Evolutionary conservation across 1,139 yeast genomes (phyloP), one percentile per base, ranked within the genome.

Genomic region (Kazachstania sp.): DNA sequence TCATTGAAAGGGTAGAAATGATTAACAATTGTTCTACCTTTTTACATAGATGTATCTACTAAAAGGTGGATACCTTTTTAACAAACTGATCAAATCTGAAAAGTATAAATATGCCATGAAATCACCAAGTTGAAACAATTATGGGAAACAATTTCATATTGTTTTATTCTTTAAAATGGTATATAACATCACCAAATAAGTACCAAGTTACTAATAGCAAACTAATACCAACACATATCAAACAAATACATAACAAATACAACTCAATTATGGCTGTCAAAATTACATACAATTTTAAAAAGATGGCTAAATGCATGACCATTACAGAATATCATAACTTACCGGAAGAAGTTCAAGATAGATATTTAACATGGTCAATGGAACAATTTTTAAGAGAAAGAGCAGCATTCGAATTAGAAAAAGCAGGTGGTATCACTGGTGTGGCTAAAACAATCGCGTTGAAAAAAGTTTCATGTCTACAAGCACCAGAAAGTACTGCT

Each of bases 291-390:
- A 45, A 45, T 32, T 45, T 45, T 15, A 30, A 16, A 12, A 36
- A 34, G 18, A 45, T 45, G 47, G 47, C 47, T 3, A 45, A 40
- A 28, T 36, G 47, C 18, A 45, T 45, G 47, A 40, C 47, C n/a
- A 45, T 45, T 15, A 32, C 19, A 7, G 47, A 45, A 28, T 45
- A 35, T 11, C 29, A 45, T 18, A 28, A 29, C 13, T 19, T 45
- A 7, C 47, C 47, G 30, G 37, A 15, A 13, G 28, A 9, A n/a
- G 37, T 45, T 35, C 47, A 45, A 18, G 47, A 45, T 11, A 12
- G 29, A 12, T 45, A 45, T 16, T 32, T 45, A 6, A 36, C 41
- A 11, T 45, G 47, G 47, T 45, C 47, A 2, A 45, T 29, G 37
- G 26, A 19, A 31, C 43, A 36, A n/a, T 45, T 45, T 20, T 30